Percentiles rank a stretch among this genome's conserved stretches.
These are phyloP conservation scores for Alternaria metachromatica DNA, from an alignment of 2,329 filamentous ascomycete genomes.

Conservation along the genomic window DNA sequence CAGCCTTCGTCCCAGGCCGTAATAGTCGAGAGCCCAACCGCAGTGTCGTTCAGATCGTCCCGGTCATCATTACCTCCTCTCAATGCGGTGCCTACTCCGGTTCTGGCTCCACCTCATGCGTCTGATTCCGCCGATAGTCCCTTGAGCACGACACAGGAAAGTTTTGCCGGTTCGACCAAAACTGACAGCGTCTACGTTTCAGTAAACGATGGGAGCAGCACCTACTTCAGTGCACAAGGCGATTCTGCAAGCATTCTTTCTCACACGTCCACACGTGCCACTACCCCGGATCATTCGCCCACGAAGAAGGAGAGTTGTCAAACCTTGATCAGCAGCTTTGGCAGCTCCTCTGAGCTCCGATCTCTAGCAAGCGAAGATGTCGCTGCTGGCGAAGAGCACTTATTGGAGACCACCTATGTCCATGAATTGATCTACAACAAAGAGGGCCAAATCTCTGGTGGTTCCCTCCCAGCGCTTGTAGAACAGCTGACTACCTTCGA, in stretches of 20 bases:
- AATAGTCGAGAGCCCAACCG: conserved; percentile 42
- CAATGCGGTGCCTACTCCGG: conserved; percentile 36
- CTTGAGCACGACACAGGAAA: conserved; percentile 39
- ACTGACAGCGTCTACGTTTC: conserved; percentile 74
- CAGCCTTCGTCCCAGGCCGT: conserved; percentile 28
- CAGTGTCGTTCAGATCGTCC: conserved; percentile 55
- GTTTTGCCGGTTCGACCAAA: conserved; percentile 34
- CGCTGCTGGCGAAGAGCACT: conserved; percentile 78
- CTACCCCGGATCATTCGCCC: conserved; percentile 74
- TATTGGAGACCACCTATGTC: conserved; percentile 91
- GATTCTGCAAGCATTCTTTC: conserved; percentile 83
- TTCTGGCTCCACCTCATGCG: conserved; percentile 34
- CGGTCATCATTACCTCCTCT: conserved; percentile 55
- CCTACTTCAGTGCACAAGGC: conserved; percentile 75
- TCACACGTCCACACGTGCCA: conserved; percentile 83
- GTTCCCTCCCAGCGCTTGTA: conserved; percentile 87
- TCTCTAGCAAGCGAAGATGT: conserved; percentile 74
- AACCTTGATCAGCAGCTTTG: conserved; percentile 65
- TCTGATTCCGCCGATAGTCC: conserved; percentile 45
- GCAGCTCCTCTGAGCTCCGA: conserved; percentile 69
- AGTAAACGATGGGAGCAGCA: conserved; percentile 78
- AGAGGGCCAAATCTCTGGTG: conserved; percentile 92
- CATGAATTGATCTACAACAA: conserved; percentile 94
- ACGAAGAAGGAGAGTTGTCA: conserved; percentile 64
- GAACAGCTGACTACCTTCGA: conserved; percentile 93